Evolutionary conservation across 257 asterid species (phyloP).

Genomic region (Verbascum thapsus): DNA sequence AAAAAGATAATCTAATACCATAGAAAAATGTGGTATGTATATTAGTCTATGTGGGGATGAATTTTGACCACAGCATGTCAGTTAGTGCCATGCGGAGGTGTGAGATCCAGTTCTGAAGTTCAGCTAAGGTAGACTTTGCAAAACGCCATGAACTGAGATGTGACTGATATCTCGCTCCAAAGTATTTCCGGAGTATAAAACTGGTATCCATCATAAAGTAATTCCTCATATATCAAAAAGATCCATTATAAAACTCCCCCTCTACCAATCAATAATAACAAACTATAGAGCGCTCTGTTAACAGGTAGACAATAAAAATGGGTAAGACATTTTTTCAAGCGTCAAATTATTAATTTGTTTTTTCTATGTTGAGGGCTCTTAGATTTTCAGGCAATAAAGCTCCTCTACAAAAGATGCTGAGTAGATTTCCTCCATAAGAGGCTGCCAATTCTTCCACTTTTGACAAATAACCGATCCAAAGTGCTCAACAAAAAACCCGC

Average conservation of each 20-base stretch:
- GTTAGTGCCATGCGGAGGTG: conserved; percentile 58
- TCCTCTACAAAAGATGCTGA: conserved; percentile 48
- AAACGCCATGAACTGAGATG: conserved; percentile 57
- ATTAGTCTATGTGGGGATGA: conserved; percentile 48
- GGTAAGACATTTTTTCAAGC: conserved; percentile 36
- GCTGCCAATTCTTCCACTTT: conserved; percentile 51
- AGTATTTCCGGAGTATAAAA: conserved; percentile 30
- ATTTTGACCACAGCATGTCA: conserved; percentile 59
- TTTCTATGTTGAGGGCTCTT: conserved; percentile 44
- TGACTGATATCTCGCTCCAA: conserved; percentile 45
- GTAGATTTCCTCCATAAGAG: conserved; percentile 31
- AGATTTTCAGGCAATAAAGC: conserved; percentile 44
- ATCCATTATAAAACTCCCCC: conserved; percentile 54
- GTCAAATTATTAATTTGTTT: conserved; percentile 37
- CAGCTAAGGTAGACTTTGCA: conserved; percentile 64
- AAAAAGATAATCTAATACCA: conserved; percentile 54
- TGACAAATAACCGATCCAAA: conserved; percentile 41
- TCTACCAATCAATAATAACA: conserved; percentile 43
- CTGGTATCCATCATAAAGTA: conserved; percentile 41
- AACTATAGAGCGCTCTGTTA: conserved; percentile 45
- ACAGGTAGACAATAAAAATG: conserved; percentile 39
- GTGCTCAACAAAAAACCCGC: conserved; percentile 45
- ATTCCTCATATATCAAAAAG: conserved; percentile 37
- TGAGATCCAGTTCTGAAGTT: conserved; percentile 69
- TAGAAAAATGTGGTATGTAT: conserved; percentile 38